Percentiles rank a stretch among this genome's conserved stretches.
phyloP scores from a whole-genome alignment of 352 stramenopile genomes.

The Globisporangium recalcitrans region DNA sequence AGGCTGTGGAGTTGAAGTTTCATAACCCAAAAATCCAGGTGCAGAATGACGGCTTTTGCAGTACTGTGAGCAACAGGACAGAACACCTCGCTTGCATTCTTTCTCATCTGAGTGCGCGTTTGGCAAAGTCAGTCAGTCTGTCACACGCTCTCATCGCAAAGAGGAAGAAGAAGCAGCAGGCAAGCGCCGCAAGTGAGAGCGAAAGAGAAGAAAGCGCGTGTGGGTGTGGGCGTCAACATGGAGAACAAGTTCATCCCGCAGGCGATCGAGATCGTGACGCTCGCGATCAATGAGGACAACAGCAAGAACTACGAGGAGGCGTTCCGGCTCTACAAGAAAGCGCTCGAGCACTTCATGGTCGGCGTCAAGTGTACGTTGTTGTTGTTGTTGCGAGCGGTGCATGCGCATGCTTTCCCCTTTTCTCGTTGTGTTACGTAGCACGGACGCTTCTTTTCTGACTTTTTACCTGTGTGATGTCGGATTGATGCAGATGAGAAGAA shows the following conservation, averaged over 20 bases:
- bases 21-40: background rate
- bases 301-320: slow-evolving; percentile 87
- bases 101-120: slow-evolving; percentile 5
- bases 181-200: background rate
- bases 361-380: slow-evolving; percentile 79
- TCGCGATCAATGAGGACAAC: slow-evolving; percentile 86
- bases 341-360: slow-evolving; percentile 88
- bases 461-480: background rate
- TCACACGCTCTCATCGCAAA: background rate
- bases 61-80: slow-evolving; percentile 12
- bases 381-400: too few relatives aligned
- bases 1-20: slow-evolving; percentile 18
- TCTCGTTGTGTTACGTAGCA: background rate
- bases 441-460: background rate
- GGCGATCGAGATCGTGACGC: slow-evolving; percentile 86
- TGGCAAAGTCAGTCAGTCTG: slow-evolving; percentile 1
- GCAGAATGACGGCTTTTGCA: background rate
- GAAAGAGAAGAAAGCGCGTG: background rate
- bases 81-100: background rate
- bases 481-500: slow-evolving; percentile 84
- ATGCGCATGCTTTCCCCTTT: too few relatives aligned
- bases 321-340: slow-evolving; percentile 85
- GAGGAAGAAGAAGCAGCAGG: background rate
- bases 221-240: slow-evolving; percentile 28
- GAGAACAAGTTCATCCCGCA: slow-evolving; percentile 90